Evolutionary conservation across 495 filamentous ascomycete genomes (phyloP), one percentile per base, ranked within the genome.

Genomic region (Penicillium steckii): DNA sequence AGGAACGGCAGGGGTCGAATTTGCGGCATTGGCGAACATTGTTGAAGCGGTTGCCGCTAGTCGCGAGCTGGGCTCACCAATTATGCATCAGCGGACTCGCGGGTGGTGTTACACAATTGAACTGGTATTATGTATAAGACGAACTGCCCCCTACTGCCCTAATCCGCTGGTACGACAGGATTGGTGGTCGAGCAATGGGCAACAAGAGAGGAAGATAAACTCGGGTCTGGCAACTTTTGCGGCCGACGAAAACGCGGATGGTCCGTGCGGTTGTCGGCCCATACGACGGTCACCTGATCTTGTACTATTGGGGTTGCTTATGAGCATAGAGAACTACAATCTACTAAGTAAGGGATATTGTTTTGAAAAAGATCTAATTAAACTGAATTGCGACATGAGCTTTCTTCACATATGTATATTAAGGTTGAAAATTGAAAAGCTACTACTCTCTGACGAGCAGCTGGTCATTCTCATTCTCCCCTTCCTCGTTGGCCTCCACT

Each of bases 1-100:
- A 24, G 74, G 74, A 19, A 75, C 62, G 47, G 64, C 57, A 9
- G 73, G 59, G 32, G 64, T 55, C 38, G 58, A 52, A 33, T 60
- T 60, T 25, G 62, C 54, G 50, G 68, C 56, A 52, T 65, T 69
- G 37, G 66, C 29, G 53, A 69, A 60, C 72, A 75, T 75, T 52
- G 48, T 58, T 46, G 19, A 40, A 43, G 41, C 52, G 58, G 53
- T 63, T 62, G 56, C 60, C 66, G 65, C 70, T 30, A 55, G 55
- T 44, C 55, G 53, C 60, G 62, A 51, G 60, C 61, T 53, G 44
- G 38, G 21, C 13, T 61, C 44, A 64, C 52, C 56, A 61, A 50
- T 48, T 32, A 48, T 60, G 47, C 62, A 62, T 60, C 33, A 57
- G 52, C 37, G 56, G 32, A 23, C 18, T 41, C 21, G 18, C n/a